phyloP scores from a whole-genome alignment of 164 flowering plant species.

The Magnolia sinica region DNA sequence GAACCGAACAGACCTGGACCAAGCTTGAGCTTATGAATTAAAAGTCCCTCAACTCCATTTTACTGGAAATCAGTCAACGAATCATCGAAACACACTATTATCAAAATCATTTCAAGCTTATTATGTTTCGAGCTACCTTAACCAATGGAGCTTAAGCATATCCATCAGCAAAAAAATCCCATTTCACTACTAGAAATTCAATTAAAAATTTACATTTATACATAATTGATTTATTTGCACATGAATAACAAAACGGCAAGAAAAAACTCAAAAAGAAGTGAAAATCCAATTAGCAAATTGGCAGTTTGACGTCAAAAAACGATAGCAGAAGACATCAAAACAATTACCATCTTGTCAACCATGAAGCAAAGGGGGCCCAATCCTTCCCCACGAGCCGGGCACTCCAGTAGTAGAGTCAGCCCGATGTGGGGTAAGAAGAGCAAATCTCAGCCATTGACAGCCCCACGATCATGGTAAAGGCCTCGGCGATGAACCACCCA shows the following conservation, averaged over 20 bases:
- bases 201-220: not conserved
- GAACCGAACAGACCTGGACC: too few species aligned
- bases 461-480: too few species aligned
- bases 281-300: not conserved
- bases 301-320: not conserved
- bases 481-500: too few species aligned
- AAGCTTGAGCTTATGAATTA: too few species aligned
- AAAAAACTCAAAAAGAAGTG: not conserved
- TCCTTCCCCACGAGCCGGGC: conserved; percentile 79
- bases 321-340: not conserved
- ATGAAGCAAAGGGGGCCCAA: conserved; percentile 98
- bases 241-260: not conserved
- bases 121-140: too few species aligned
- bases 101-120: too few species aligned
- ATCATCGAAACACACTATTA: too few species aligned
- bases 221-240: not conserved
- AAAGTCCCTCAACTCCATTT: too few species aligned
- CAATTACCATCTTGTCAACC: conserved; percentile 93
- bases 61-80: too few species aligned
- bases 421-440: conserved; percentile 85
- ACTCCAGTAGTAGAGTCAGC: conserved; percentile 95
- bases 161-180: not conserved
- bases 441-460: conserved; percentile 28
- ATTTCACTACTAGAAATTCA: not conserved
- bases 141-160: too few species aligned